Evolutionary conservation across 225 moss, liverwort and hornwort genomes (phyloP), one percentile per base, ranked within the genome.

Genomic region (Thuidium tamariscinum): DNA sequence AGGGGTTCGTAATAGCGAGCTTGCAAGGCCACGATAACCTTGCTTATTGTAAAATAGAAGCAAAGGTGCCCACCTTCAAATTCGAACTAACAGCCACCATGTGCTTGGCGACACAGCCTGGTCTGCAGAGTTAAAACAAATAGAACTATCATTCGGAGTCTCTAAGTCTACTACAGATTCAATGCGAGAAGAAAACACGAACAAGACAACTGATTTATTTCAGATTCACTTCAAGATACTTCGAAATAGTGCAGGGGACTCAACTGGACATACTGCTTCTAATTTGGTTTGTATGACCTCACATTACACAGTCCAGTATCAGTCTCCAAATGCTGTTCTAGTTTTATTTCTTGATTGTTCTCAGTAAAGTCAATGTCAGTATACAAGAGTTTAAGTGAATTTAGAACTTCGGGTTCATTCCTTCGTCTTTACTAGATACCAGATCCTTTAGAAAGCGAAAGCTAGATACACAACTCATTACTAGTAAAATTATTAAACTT

Each of bases 61-160:
- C 49, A 42, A 59, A 86, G 22, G 34, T 83, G 68, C 77, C 86
- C 85, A 99, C 97, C 99, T 99, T 96, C 91, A 99, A 88, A 83
- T 97, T 97, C 42, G 97, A 95, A 90, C 99, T 99, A 30, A 99
- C 97, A 85, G 97, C 99, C 56, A 99, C 95, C 97, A 99, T 97
- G 86, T 99, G 97, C 87, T 96, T 99, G 87, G 99, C 92, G 64
- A 99, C 96, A 77, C 97, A 95, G 46, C 93, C 82, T 82, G 89
- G 74, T 89, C 99, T 99, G 95, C 74, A 91, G 44, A 79, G 42
- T 55, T 71, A 85, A 44, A 79, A 86, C 42, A 75, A 49, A 80
- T 30, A 82, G 27, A 85, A 70, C 60, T 57, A 71, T 84, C 74
- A 90, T 72, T 76, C 17, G 49, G 49, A 82, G 74, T 76, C 34